Evolutionary conservation across 2,329 filamentous ascomycete genomes (phyloP).

Genomic region (Ophiocordyceps unilateralis): DNA sequence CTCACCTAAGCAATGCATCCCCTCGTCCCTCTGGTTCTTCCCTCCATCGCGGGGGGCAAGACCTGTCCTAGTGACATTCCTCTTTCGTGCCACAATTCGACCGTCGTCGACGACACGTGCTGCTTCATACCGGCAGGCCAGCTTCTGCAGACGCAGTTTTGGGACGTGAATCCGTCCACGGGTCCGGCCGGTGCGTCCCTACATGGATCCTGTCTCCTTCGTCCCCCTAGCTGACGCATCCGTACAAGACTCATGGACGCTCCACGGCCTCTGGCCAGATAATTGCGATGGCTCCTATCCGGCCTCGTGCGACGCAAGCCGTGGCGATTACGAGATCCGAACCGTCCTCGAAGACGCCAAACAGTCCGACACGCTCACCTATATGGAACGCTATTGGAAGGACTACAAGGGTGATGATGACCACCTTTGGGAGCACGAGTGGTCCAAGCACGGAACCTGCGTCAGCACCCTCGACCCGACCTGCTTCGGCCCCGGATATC

Average conservation of each 20-base stretch:
- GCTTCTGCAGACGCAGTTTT: conserved; percentile 60
- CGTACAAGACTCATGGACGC: conserved; percentile 50
- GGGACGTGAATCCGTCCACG: conserved; percentile 48
- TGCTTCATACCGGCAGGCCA: conserved; percentile 58
- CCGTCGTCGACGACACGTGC: conserved; percentile 43
- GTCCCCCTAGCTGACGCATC: not conserved
- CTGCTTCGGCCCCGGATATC: conserved; percentile 45
- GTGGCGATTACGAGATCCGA: conserved; percentile 48
- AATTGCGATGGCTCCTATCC: conserved; percentile 56
- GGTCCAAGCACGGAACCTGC: conserved; percentile 56
- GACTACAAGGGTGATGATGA: conserved; percentile 47
- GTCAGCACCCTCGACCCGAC: conserved; percentile 48
- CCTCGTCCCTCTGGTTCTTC: conserved; percentile 5
- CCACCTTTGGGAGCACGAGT: conserved; percentile 58
- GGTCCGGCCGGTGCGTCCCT: conserved; percentile 29
- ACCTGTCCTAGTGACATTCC: conserved; percentile 18
- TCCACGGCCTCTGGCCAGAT: conserved; percentile 52
- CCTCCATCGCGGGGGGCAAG: conserved; percentile 2
- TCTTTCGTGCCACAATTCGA: conserved; percentile 47
- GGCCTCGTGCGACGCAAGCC: conserved; percentile 41
- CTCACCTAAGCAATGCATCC: conserved; percentile 1
- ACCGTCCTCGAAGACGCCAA: conserved; percentile 37
- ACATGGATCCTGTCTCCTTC: not conserved
- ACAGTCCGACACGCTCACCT: conserved; percentile 35
- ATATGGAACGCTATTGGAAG: conserved; percentile 59